phyloP scores from a whole-genome alignment of 163 green algal species.

The Scenedesmus sp. region DNA sequence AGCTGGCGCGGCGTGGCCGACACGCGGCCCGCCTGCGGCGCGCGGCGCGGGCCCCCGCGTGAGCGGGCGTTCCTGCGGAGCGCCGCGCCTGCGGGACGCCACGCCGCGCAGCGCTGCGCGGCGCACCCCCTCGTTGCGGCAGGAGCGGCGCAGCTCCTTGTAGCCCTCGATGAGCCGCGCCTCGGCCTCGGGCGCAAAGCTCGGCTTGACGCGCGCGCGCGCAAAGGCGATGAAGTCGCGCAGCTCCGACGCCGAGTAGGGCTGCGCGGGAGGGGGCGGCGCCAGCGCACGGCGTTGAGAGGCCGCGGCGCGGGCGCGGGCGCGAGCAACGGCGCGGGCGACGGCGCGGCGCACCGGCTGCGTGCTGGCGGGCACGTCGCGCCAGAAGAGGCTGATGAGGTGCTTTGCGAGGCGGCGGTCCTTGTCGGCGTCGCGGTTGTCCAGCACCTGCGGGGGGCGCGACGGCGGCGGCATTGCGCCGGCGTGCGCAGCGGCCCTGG shows the following conservation, averaged over 20 bases:
- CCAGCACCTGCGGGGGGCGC: no score
- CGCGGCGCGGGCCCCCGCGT: no score
- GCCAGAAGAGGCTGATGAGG: conserved; percentile 62
- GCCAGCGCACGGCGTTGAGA: neutral
- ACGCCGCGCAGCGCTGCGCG: no score
- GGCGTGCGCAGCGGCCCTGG: no score
- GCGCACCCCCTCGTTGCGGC: conserved; percentile 66
- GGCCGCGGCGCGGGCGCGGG: neutral
- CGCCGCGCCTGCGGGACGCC: no score
- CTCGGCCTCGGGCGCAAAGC: conserved; percentile 79
- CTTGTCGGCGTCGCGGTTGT: conserved; percentile 72
- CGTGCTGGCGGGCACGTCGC: conserved; percentile 14
- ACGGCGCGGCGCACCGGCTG: conserved; percentile 3
- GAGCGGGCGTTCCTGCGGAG: no score
- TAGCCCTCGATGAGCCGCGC: conserved; percentile 77
- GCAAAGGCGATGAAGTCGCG: conserved; percentile 94
- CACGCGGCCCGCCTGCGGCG: conserved; percentile 66
- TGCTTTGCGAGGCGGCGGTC: conserved; percentile 79
- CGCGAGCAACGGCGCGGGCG: neutral
- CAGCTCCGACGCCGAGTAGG: conserved; percentile 71
- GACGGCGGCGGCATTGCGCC: no score
- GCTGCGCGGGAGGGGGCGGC: conserved; percentile 33
- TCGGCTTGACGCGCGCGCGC: conserved; percentile 71
- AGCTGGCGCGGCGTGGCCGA: conserved; percentile 97
- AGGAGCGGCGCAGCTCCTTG: conserved; percentile 62